phyloP scores from a whole-genome alignment of 169 alveolate species.

The Plasmodium yoelii region DNA sequence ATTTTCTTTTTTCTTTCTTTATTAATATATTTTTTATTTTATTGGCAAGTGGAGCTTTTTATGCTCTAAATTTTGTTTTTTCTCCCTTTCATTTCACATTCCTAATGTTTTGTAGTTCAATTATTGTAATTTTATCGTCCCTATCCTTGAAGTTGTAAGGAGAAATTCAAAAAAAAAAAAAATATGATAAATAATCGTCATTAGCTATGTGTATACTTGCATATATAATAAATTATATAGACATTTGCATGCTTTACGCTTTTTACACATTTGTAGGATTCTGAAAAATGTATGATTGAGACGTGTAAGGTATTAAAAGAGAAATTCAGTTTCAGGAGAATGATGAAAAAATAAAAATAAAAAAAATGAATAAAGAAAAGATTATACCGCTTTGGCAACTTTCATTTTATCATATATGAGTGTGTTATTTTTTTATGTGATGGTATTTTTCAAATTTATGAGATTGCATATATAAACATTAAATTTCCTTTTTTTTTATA shows the following conservation, averaged over 20 bases:
- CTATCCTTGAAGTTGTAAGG: slow-evolving; percentile 66
- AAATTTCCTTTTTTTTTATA: no score
- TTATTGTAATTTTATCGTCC: slow-evolving; percentile 59
- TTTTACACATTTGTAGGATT: slow-evolving; percentile 21
- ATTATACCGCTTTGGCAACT: no score
- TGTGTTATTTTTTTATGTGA: no score
- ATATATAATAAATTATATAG: slow-evolving; percentile 3
- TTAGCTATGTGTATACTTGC: not conserved
- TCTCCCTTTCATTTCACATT: slow-evolving; percentile 70
- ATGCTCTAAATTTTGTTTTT: slow-evolving; percentile 53
- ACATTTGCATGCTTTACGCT: not conserved
- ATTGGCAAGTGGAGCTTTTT: slow-evolving; percentile 75
- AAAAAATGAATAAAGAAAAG: slow-evolving; percentile 4
- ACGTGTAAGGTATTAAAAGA: no score
- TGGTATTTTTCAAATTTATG: no score
- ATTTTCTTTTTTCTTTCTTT: slow-evolving; percentile 65
- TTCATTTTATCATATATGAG: no score
- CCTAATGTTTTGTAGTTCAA: slow-evolving; percentile 70
- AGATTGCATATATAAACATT: no score
- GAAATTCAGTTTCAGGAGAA: not conserved
- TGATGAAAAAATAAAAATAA: not conserved
- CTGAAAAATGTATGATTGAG: slow-evolving; percentile 31
- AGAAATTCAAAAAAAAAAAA: no score
- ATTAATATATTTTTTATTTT: slow-evolving; percentile 65
- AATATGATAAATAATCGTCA: no score